Conservation (phyloP, 129 eudicot genomes). For the Flaveria sonorensis region DNA sequence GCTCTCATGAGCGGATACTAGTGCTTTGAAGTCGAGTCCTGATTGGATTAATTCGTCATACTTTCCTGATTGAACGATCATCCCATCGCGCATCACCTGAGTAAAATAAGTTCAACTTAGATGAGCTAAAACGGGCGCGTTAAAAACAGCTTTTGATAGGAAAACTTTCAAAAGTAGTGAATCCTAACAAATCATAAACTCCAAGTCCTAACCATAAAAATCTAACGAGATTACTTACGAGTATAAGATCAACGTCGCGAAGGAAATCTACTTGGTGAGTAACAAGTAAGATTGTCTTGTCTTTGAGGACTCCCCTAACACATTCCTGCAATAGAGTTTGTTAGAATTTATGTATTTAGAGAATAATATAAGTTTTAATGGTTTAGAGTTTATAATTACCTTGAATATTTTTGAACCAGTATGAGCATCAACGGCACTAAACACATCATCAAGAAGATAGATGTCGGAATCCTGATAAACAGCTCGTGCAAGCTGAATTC, state of each 20-base stretch:
- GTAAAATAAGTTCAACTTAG: background rate
- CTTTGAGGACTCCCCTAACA: slow-evolving; percentile 67
- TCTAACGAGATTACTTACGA: slow-evolving; percentile 46
- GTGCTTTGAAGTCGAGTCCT: slow-evolving; percentile 62
- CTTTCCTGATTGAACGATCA: slow-evolving; percentile 75
- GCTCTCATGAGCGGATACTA: slow-evolving; percentile 69
- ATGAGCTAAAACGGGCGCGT: background rate
- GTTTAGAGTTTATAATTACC: slow-evolving; percentile 15
- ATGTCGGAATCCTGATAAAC: slow-evolving; percentile 81
- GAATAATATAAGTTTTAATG: background rate
- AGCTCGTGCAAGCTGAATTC: slow-evolving; percentile 83
- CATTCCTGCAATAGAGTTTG: slow-evolving; percentile 61
- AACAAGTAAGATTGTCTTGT: slow-evolving; percentile 78
- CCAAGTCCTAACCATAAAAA: background rate
- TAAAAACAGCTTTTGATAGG: background rate
- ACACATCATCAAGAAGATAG: slow-evolving; percentile 80
- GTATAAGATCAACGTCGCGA: slow-evolving; percentile 68
- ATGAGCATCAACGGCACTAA: slow-evolving; percentile 93
- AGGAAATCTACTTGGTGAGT: slow-evolving; percentile 95
- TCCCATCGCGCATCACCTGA: slow-evolving; percentile 79
- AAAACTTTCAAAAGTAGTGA: background rate
- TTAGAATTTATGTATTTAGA: background rate
- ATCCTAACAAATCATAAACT: background rate
- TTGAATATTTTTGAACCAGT: slow-evolving; percentile 81
- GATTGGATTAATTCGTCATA: slow-evolving; percentile 52